Evolutionary conservation across 208 protist genomes (phyloP).

Genomic region (Phytomonas francai): DNA sequence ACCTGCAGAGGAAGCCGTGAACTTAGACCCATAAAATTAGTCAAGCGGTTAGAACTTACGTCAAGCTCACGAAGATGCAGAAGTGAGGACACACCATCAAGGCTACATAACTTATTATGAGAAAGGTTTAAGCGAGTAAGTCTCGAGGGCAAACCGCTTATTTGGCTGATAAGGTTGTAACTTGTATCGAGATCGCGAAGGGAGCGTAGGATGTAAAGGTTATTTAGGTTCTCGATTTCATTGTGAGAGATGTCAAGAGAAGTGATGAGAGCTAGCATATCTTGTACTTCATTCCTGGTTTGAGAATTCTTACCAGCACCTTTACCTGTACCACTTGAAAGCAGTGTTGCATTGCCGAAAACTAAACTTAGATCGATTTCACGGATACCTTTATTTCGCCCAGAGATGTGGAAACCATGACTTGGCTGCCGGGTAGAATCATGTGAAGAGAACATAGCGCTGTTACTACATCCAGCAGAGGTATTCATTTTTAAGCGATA

Average conservation of each 20-base stretch:
- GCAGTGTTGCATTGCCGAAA: conserved; percentile 46
- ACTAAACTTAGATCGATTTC: conserved; percentile 68
- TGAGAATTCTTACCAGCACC: not conserved
- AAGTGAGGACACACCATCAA: conserved; percentile 55
- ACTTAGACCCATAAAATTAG: conserved; percentile 39
- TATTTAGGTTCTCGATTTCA: conserved; percentile 36
- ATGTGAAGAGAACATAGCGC: not conserved
- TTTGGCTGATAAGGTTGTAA: conserved; percentile 51
- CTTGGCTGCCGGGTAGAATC: not conserved
- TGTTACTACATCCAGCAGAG: not conserved
- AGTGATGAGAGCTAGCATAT: conserved; percentile 58
- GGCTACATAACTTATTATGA: conserved; percentile 58
- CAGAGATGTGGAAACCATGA: conserved; percentile 33
- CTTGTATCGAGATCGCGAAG: conserved; percentile 55
- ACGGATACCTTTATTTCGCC: conserved; percentile 59
- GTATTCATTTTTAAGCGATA: not conserved
- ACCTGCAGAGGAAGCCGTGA: conserved; percentile 40
- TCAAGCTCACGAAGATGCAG: conserved; percentile 64
- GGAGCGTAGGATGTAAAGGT: conserved; percentile 47
- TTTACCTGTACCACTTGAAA: not conserved
- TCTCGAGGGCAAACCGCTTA: conserved; percentile 44
- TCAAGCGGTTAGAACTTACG: conserved; percentile 65
- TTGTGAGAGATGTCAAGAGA: conserved; percentile 83
- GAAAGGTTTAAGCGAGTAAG: conserved; percentile 67
- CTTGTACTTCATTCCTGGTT: not conserved